phyloP scores from a whole-genome alignment of 768 basidiomycete species.

The Chiua virens region DNA sequence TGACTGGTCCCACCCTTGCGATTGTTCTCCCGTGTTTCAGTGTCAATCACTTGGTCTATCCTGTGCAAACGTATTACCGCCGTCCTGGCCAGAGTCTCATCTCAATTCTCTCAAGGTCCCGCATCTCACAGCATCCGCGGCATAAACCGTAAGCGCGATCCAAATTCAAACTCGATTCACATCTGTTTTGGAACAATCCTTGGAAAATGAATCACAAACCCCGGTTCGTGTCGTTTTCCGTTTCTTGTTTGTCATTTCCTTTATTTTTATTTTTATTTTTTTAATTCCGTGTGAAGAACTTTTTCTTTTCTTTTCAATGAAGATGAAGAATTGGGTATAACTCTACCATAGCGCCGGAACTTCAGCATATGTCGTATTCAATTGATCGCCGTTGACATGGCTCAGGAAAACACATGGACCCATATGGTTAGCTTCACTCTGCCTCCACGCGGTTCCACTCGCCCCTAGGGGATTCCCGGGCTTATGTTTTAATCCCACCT shows the following conservation, averaged over 20 bases:
- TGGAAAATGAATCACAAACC: constrained; percentile 6
- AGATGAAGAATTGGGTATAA: too few species aligned
- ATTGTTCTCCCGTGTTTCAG: constrained; percentile 20
- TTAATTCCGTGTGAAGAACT: constrained; percentile 19
- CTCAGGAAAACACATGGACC: constrained; percentile 29
- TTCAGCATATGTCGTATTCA: constrained; percentile 31
- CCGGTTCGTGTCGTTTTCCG: constrained; percentile 3
- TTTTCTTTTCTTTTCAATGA: constrained; percentile 13
- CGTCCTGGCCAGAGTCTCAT: not conserved
- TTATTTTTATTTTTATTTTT: constrained; percentile 14
- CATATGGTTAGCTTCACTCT: constrained; percentile 29
- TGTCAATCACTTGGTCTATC: constrained; percentile 9
- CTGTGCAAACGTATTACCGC: constrained; percentile 1
- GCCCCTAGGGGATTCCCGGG: constrained; percentile 11
- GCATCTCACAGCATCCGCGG: constrained; percentile 14
- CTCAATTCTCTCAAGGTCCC: not conserved
- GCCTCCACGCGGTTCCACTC: constrained; percentile 26
- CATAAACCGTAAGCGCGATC: constrained; percentile 9
- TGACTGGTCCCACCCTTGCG: constrained; percentile 1
- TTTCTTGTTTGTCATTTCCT: constrained; percentile 20
- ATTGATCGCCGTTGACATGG: constrained; percentile 37
- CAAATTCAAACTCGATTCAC: not conserved
- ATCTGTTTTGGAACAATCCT: constrained; percentile 10
- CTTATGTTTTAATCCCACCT: constrained; percentile 11
- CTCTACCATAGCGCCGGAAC: constrained; percentile 16